These are phyloP conservation scores for Boletus eberwhitei DNA, from an alignment of 768 basidiomycete species.

Conservation along the genomic window DNA sequence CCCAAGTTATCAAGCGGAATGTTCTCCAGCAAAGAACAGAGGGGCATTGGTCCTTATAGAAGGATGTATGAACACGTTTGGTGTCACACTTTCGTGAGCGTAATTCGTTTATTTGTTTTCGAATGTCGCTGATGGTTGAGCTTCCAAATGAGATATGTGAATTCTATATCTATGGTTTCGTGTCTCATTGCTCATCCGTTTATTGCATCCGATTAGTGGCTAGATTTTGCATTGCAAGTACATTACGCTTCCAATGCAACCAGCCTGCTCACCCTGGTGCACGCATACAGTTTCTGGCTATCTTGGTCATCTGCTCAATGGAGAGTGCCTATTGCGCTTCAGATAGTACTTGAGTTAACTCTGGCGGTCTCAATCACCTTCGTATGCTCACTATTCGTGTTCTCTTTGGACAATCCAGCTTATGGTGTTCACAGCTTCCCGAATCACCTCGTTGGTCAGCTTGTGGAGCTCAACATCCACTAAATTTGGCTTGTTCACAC, in stretches of 20 bases:
- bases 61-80: neutral
- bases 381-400: neutral
- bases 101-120: neutral
- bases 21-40: neutral
- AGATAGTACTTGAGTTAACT: neutral
- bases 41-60: neutral
- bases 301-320: neutral
- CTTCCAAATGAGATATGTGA: neutral
- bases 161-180: neutral
- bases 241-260: neutral
- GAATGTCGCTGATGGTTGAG: neutral
- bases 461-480: neutral
- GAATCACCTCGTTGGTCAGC: neutral
- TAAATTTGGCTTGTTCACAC: neutral
- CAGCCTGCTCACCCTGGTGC: neutral
- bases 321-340: neutral
- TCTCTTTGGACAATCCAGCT: neutral
- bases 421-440: neutral
- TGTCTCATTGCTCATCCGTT: neutral
- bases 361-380: neutral
- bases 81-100: neutral
- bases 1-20: neutral
- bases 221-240: neutral
- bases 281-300: neutral
- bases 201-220: neutral